phyloP scores from a whole-genome alignment of 768 basidiomycete species.

The Mycena sanguinolenta region DNA sequence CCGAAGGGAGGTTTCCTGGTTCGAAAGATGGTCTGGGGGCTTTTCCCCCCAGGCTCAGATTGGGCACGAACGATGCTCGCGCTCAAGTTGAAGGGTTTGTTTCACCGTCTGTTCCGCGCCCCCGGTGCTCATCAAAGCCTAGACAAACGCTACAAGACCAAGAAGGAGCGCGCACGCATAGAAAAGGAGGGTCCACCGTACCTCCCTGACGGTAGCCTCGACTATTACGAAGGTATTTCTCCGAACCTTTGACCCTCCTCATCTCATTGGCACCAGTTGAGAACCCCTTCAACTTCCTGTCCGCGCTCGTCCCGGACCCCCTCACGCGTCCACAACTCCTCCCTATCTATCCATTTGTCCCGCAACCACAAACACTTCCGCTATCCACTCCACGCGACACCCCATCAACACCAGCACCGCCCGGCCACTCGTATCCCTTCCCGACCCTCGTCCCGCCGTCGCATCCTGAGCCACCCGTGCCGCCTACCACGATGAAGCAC shows the following conservation, averaged over 20 bases:
- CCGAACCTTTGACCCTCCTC: conserved; percentile 6
- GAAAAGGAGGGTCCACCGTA: conserved; percentile 83
- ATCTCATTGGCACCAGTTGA: conserved; percentile 65
- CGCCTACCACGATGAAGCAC: conserved; percentile 59
- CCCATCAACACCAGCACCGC: conserved; percentile 30
- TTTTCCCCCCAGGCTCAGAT: conserved; percentile 78
- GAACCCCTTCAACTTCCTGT: conserved; percentile 80
- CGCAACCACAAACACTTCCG: conserved; percentile 41
- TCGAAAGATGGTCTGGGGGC: conserved; percentile 81
- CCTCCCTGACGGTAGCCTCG: conserved; percentile 81
- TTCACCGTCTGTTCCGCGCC: neutral
- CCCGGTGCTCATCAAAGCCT: conserved; percentile 1
- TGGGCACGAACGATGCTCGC: conserved; percentile 81
- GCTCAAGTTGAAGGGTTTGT: conserved; percentile 79
- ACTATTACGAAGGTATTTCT: conserved; percentile 74
- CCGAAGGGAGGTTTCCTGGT: conserved; percentile 81
- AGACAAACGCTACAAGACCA: conserved; percentile 86
- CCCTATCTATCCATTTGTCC: conserved; percentile 63
- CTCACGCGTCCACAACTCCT: conserved; percentile 67
- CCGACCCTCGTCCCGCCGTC: conserved; percentile 31
- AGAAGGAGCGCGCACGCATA: conserved; percentile 83
- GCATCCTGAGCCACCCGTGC: conserved; percentile 11
- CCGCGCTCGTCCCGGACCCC: conserved; percentile 71
- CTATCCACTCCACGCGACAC: conserved; percentile 44
- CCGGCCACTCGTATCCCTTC: conserved; percentile 37